Base-by-base conservation (phyloP, 1,284 basidiomycete species). In the Paramarasmius palmivorus region DNA sequence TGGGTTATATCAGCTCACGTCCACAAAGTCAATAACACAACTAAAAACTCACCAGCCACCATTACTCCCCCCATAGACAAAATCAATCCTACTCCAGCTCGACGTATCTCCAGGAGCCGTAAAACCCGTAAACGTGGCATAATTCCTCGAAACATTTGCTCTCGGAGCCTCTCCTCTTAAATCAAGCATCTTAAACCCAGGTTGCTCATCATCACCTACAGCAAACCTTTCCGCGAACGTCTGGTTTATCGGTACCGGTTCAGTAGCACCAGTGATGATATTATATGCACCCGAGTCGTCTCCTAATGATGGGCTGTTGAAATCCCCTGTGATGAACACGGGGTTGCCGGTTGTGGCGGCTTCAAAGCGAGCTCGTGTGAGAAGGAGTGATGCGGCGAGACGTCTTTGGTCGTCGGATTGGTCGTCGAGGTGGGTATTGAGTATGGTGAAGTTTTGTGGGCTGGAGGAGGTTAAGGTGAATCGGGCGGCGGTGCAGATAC, bases 371-470 rank as follows among this genome's bases (percentile, higher is more conserved):
- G 78, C 79, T 6, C 82, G 74, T 29, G 69, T 63, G 36, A 83
- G 70, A 26, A 84, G 61, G 55, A 84, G 68, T 4, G 79, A 81
- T 1, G 79, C 81, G 17, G 71, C 80, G 15, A 82, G 68, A 22
- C 68, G 72, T 22, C 82, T 71, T 61, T 82, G 76, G 1, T 59
- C 72, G 53, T 83, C 81, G n/a, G 79, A 82, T 49, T 72, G 73
- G 55, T 84, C 72, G 63, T 83, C 82, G 38, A 82, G 66, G 60
- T 83, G 82, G 0, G 79, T 78, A 63, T 82, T 82, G 37, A 83
- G 65, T 25, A 77, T 58, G 1, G 73, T 73, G 57, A 83, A 72
- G 8, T 62, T 58, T 36, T 58, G 7, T 57, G 19, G 25, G 57
- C 29, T 22, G 36, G 15, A 4, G 23, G 23, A 12, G 19, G 58